A percentile compares a stretch with the other conserved stretches of the same genome.
Evolutionary conservation across 1,284 basidiomycete species (phyloP).

Genomic region (Ganoderma resinaceum): DNA sequence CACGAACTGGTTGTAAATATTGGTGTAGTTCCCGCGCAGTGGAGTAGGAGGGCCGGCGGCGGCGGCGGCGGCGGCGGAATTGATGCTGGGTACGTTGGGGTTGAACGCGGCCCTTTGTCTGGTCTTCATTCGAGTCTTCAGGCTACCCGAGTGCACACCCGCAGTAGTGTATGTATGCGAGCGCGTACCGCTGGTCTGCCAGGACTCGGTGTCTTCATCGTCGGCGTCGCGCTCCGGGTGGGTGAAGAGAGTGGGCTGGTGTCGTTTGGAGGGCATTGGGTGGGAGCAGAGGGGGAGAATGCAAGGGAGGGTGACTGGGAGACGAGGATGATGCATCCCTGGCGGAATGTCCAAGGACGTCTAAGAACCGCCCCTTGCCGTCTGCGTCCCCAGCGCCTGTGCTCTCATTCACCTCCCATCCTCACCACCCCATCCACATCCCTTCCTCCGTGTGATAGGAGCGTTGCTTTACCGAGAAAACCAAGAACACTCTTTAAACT

Average conservation of each 20-base stretch:
- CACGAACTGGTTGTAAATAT: constrained; percentile 81
- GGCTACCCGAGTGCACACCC: constrained; percentile 28
- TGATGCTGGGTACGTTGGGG: constrained; percentile 39
- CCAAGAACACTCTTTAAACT: not conserved
- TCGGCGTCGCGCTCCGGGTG: constrained; percentile 61
- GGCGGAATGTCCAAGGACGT: constrained; percentile 1
- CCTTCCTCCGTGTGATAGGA: not conserved
- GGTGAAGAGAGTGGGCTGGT: constrained; percentile 71
- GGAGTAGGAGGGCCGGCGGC: constrained; percentile 35
- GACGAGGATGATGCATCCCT: constrained; percentile 10
- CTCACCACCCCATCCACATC: not conserved
- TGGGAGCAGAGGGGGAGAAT: constrained; percentile 12
- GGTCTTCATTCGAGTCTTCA: constrained; percentile 39
- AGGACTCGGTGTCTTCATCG: constrained; percentile 53
- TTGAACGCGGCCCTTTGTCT: constrained; percentile 48
- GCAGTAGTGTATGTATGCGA: constrained; percentile 35
- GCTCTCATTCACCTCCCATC: not conserved
- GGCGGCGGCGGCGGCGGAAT: constrained; percentile 41
- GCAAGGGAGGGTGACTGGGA: constrained; percentile 5
- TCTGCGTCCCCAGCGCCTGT: not conserved
- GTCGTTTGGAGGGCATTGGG: constrained; percentile 47
- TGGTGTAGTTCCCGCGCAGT: constrained; percentile 57
- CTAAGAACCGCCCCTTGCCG: constrained; percentile 13
- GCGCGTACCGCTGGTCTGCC: constrained; percentile 40
- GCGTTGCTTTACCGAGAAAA: not conserved